A percentile compares a stretch with the other conserved stretches of the same genome.
Evolutionary conservation across 495 filamentous ascomycete species (phyloP).

Genomic region (Acidomyces sp.): DNA sequence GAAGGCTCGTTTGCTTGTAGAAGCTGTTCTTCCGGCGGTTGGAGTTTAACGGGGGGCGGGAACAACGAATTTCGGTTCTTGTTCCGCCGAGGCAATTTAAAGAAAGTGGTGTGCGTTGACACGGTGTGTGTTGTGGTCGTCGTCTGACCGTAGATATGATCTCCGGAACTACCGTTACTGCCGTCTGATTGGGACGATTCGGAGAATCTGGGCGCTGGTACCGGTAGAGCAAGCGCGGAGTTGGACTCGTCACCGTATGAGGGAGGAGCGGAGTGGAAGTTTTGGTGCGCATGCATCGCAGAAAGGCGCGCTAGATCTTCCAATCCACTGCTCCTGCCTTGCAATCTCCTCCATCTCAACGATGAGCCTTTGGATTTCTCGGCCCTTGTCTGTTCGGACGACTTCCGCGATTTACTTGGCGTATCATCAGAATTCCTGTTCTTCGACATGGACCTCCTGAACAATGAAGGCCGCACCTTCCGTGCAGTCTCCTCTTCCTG

Average conservation of each 20-base stretch:
- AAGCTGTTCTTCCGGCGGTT: conserved; percentile 22
- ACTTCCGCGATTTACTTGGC: conserved; percentile 18
- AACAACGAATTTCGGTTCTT: conserved; percentile 78
- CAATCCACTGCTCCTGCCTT: conserved; percentile 19
- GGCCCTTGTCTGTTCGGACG: conserved; percentile 21
- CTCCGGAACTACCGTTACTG: conserved; percentile 70
- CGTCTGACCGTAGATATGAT: conserved; percentile 50
- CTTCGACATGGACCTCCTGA: conserved; percentile 10
- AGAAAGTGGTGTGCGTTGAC: conserved; percentile 59
- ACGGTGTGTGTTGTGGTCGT: conserved; percentile 51
- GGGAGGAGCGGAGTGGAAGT: conserved; percentile 41
- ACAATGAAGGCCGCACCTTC: conserved; percentile 22
- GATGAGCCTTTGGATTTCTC: conserved; percentile 20
- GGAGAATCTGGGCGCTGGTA: conserved; percentile 50
- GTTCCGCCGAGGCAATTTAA: conserved; percentile 67
- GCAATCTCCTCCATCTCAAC: conserved; percentile 19
- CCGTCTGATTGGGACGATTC: conserved; percentile 88
- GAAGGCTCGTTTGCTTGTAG: conserved; percentile 29
- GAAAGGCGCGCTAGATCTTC: conserved; percentile 19
- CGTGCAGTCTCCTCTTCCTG: conserved; percentile 32
- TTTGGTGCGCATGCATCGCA: conserved; percentile 24
- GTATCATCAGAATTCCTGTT: background rate
- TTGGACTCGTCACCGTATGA: conserved; percentile 53
- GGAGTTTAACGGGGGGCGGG: conserved; percentile 57
- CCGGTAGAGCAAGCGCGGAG: conserved; percentile 52